Evolutionary conservation across 2,329 filamentous ascomycete genomes (phyloP).

Genomic region (Aspergillus sp.): DNA sequence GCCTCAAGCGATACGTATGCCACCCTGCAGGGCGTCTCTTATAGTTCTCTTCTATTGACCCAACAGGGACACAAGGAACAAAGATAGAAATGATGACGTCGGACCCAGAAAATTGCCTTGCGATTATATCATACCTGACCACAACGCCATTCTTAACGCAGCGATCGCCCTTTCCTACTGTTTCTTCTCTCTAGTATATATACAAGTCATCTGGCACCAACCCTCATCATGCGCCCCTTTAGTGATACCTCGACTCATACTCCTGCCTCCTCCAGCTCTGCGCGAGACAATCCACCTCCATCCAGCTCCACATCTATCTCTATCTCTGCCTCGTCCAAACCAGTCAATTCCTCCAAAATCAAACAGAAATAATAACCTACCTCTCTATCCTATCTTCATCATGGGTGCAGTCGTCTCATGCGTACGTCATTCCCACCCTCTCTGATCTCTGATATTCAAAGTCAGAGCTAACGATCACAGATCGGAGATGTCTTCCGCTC

Average conservation of each 20-base stretch:
- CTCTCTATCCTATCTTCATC: conserved; percentile 31
- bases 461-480: conserved; percentile 39
- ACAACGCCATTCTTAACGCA: too few relatives aligned
- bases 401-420: conserved; percentile 86
- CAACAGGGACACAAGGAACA: too few relatives aligned
- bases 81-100: too few relatives aligned
- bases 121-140: too few relatives aligned
- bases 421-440: conserved; percentile 54
- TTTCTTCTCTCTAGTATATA: conserved; percentile 4
- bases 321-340: conserved; percentile 13
- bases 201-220: neutral
- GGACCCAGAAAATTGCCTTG: too few relatives aligned
- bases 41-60: too few relatives aligned
- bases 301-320: conserved; percentile 18
- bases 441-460: neutral
- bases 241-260: conserved; percentile 26
- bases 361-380: conserved; percentile 9
- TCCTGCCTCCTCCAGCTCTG: conserved; percentile 30
- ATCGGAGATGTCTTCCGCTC: conserved; percentile 59
- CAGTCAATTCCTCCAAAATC: conserved; percentile 6
- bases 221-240: conserved; percentile 27
- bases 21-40: too few relatives aligned
- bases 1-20: too few relatives aligned
- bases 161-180: neutral
- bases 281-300: conserved; percentile 2